phyloP scores from a whole-genome alignment of 345 rosid species.

The Clausena lansium region DNA sequence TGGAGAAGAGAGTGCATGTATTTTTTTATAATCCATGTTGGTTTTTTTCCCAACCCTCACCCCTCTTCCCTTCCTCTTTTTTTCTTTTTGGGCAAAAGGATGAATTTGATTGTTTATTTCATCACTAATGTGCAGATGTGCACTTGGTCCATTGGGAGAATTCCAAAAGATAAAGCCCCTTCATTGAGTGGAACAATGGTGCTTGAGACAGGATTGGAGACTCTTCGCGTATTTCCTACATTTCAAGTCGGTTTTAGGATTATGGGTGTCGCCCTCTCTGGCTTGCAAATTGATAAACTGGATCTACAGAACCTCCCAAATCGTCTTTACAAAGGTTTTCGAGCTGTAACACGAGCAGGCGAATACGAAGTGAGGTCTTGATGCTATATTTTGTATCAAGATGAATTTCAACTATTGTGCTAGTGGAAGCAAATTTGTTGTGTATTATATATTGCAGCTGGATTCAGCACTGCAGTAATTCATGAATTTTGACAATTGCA shows the following conservation, averaged over 20 bases:
- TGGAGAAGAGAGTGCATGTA: neutral
- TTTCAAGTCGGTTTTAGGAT: conserved; percentile 74
- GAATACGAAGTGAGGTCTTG: conserved; percentile 80
- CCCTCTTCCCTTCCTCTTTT: too few relatives aligned
- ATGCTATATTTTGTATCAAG: conserved; percentile 12
- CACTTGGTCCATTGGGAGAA: conserved; percentile 81
- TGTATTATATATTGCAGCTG: neutral
- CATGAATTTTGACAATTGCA: neutral
- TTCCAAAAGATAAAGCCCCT: conserved; percentile 84
- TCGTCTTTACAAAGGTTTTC: conserved; percentile 87
- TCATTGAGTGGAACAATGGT: conserved; percentile 63
- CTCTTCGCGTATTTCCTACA: conserved; percentile 77
- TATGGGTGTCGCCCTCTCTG: conserved; percentile 90
- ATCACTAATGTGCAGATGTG: conserved; percentile 52
- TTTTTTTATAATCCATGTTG: too few relatives aligned
- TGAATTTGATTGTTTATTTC: conserved; percentile 7
- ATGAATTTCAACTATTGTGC: neutral
- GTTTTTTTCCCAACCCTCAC: too few relatives aligned
- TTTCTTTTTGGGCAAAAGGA: neutral
- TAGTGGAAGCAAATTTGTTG: neutral
- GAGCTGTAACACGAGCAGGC: conserved; percentile 81
- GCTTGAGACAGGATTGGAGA: conserved; percentile 61
- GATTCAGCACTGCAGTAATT: neutral
- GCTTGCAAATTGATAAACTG: conserved; percentile 73
- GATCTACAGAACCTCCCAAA: conserved; percentile 61